Base-by-base conservation (phyloP, 2,329 filamentous ascomycete genomes). In the Fusarium brevicatenulatum region DNA sequence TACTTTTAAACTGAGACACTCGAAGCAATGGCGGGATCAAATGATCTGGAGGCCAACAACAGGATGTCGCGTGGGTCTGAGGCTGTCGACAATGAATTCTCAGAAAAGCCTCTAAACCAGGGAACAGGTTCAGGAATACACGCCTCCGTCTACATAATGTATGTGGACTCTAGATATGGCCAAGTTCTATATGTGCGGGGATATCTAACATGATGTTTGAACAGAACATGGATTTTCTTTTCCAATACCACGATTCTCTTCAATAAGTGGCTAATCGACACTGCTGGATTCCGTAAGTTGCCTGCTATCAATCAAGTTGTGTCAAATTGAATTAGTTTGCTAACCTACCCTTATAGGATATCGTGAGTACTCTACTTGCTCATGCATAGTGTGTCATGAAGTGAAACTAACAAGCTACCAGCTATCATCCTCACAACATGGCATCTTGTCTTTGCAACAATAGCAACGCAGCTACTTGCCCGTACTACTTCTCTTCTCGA, bases 251-350 rank as follows among this genome's bases (percentile, higher is more conserved):
- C 95, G 70, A 97, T 97, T 79, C 85, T 97, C 70, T 97, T 97
- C 87, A 97, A 97, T 87, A 97, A 97, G 85, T 95, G 92, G 89
- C 90, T 97, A 55, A 88, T 97, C 67, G 90, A 93, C 79, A 91
- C 89, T 70, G 88, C 88, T 78, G 88, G 92, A 64, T 95, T 95
- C 82, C 88, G 92, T 94, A 85, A 86, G 91, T 86, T 50, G 7
- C 21, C 19, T 54, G 10, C 56, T 49, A 34, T 18, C 28, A 15
- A 43, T 40, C 32, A 40, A n/a, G n/a, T 18, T 25, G 13, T 13
- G 10, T 18, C 15, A 37, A 36, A 49, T 30, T 32, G 37, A 50
- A 28, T 42, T 19, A n/a, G 36, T 34, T 56, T 66, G 49, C 73
- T 71, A 55, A 72, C 67, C 40, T 53, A 25, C 36, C 15, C 52